These are phyloP conservation scores for Earliella scabrosa DNA, from an alignment of 1,284 basidiomycete species.

Conservation along the genomic window DNA sequence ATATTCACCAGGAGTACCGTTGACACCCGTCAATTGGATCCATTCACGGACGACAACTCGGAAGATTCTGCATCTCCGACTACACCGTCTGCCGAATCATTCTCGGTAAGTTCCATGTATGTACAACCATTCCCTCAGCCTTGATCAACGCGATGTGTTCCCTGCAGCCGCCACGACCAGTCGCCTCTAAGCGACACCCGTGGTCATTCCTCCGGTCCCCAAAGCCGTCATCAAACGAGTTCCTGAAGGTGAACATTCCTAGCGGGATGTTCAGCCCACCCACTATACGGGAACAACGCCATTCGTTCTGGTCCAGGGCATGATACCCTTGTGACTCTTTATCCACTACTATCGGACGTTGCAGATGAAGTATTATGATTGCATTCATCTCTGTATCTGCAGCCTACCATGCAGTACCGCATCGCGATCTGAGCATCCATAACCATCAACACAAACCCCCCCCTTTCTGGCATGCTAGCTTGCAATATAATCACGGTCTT, in stretches of 20 bases:
- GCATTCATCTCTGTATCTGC: too few species aligned
- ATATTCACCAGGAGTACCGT: conserved; percentile 7
- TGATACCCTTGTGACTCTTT: conserved; percentile 2
- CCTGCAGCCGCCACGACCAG: not conserved
- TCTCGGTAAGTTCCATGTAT: not conserved
- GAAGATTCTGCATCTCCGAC: not conserved
- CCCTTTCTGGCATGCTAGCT: too few species aligned
- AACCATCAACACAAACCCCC: too few species aligned
- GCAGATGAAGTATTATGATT: too few species aligned
- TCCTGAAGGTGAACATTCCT: conserved; percentile 28
- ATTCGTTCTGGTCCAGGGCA: conserved; percentile 21
- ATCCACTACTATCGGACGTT: too few species aligned
- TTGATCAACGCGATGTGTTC: not conserved
- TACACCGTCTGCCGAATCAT: not conserved
- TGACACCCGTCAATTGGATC: not conserved
- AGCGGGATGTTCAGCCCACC: conserved; percentile 18
- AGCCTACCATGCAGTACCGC: too few species aligned
- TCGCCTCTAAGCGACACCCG: not conserved
- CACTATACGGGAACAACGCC: conserved; percentile 13
- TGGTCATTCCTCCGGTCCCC: conserved; percentile 13
- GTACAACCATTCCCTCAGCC: not conserved
- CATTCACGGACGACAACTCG: conserved; percentile 4
- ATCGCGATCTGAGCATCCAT: too few species aligned
- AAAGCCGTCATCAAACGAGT: conserved; percentile 6
- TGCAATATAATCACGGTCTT: too few species aligned